Evolutionary conservation across 2,329 filamentous ascomycete species (phyloP), one percentile per base, ranked within the genome.

Genomic region (Podosphaera xanthii): DNA sequence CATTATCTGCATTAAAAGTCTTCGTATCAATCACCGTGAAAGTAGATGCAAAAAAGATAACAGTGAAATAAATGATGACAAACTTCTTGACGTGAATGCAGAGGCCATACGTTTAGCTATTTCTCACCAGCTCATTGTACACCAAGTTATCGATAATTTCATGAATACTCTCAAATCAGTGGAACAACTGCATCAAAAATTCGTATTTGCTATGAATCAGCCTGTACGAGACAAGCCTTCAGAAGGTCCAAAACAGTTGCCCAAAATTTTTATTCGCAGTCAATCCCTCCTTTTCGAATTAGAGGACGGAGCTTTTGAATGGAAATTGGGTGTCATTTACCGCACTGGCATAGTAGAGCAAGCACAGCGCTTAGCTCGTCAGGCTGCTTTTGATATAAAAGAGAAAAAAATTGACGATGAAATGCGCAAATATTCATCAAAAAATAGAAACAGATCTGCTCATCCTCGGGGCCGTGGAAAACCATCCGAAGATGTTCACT

Each of bases 231-330:
- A 86, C 14, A 96, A 95, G 71, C 78, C 79, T 8, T 88, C 92
- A 0, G 88, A 95, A 70, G 83, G 78, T 0, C 88, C 94, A 0
- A 97, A 94, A 69, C 75, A 80, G 53, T 82, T 98, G 0, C 92
- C 92, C 1, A 91, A 87, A 67, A 75, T 98, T 31, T 91, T 89
- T 0, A 64, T 98, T 8, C 81, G 89, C 58, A 85, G 84, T 59
- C 86, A 86, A 65, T 86, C 86, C 4, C 76, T 98, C 33, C 73
- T 95, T 2, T 91, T 98, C 61, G 91, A 97, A 67, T 76, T 98
- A 42, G 92, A 98, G 71, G 92, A 98, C 69, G 91, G 92, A 57
- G 84, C 87, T 0, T 98, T 98, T 67, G 92, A 98, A 70, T 98
- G 90, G 87, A 97, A 96, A 69, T 75, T 98, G 8, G 88, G 90